Base-by-base conservation (phyloP, 345 rosid species). In the Populus simonii region DNA sequence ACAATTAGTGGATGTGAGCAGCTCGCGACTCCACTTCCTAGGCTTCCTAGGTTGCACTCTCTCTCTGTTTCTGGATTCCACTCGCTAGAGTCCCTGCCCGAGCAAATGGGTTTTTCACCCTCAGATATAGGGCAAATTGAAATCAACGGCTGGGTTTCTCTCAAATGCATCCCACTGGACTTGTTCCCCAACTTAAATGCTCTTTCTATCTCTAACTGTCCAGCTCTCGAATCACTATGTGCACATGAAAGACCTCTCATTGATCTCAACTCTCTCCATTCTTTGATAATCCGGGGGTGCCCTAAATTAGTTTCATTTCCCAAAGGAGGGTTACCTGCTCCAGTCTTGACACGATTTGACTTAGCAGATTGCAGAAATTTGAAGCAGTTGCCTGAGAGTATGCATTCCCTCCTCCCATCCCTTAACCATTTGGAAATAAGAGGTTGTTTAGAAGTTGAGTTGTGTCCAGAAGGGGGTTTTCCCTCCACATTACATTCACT, bases 381-480 rank as follows among this genome's bases (percentile, higher is more conserved):
- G 62, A 69, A 68, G 51, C 59, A n/a, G 11, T 70, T 74, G 27
- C 82, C 78, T 23, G 66, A 35, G 23, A 7, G 15, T 12, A 78
- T 78, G 73, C 29, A 27, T 35, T 36, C 47, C n/a, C 78, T 16
- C 22, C 41, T 59, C 7, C 70, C 74, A 74, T 69, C 70, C 2
- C 70, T 79, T 15, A 25, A n/a, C 71, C 11, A 61, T 4, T 74
- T 79, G 47, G 17, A 25, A 68, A 45, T 74, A n/a, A 3, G 3
- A 11, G 15, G 17, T 20, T 68, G 82, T 69, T 20, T 53, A 33
- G 71, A 63, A 80, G 41, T 80, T 10, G 75, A 74, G 75, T 23
- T 22, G 18, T 69, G 74, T 62, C 68, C 76, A 7, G 69, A 62
- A 3, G 51, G 62, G 20, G 62, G 47, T 33, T 62, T 77, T 39